Base-by-base conservation (phyloP, 768 basidiomycete species). In the Russula earlei region DNA sequence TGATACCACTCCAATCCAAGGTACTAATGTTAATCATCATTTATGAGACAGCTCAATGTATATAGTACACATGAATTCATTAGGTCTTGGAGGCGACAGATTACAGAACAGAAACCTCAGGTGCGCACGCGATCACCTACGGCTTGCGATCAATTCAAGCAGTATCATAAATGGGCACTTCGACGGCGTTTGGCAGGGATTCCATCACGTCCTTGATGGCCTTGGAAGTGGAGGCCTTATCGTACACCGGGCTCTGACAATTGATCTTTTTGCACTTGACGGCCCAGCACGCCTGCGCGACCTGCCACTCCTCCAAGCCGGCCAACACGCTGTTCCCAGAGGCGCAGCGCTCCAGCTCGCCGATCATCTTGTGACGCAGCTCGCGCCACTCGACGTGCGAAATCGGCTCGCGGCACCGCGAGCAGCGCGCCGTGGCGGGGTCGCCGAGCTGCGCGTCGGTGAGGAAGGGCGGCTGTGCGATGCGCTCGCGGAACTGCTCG, bases 311-410 rank as follows among this genome's bases (percentile, higher is more conserved):
- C 12, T 64, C 63, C 48, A 85, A 65, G 2, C 82, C 82, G 9
- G 75, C 69, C 56, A 75, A 42, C 36, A 85, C 70, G 6, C 80
- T 80, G 62, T 85, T 83, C 5, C 82, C 83, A 15, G 77, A 67
- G 4, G 83, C 80, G 10, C 81, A 74, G 8, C 63, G 59, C 58
- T 85, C 83, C 69, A 85, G 77, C 71, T 83, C 83, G 48, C 71
- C 59, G 4, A 78, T 64, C 51, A 84, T 76, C 45, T 68, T 75
- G 61, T 78, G 73, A 64, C 84, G 84, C 53, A 85, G 72, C 64
- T 83, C 80, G 61, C 80, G 72, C 83, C 83, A 84, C 6, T 80
- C 79, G 50, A 77, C 73, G 65, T 84, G 81, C 58, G 80, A 77
- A 40, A 80, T 75, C 19, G 62, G 38, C 3, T 67, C 67, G 36